These are phyloP conservation scores for Spathaspora sp. DNA, from an alignment of 1,139 yeast species.

Conservation along the genomic window DNA sequence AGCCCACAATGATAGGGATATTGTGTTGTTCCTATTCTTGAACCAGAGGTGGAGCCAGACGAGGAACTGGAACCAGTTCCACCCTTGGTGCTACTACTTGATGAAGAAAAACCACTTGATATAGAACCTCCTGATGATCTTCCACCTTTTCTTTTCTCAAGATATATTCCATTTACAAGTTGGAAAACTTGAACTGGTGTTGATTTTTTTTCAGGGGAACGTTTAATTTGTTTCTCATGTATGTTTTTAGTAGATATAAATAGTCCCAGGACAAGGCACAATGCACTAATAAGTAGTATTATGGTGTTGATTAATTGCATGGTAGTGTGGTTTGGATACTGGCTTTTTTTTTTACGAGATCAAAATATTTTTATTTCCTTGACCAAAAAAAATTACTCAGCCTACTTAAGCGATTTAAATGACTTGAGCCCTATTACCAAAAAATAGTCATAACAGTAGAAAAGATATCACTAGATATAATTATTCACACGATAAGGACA, in stretches of 20 bases:
- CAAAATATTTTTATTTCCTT: neutral
- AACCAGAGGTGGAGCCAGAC: neutral
- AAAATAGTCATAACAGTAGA: neutral
- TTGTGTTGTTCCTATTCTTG: neutral
- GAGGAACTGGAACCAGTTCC: neutral
- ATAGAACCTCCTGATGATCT: neutral
- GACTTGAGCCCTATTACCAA: neutral
- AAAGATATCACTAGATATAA: neutral
- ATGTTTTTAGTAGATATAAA: neutral
- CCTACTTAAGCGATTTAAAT: neutral
- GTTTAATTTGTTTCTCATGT: neutral
- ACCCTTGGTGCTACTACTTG: constrained; percentile 2
- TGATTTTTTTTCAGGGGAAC: neutral
- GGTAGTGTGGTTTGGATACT: neutral
- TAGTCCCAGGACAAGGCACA: neutral
- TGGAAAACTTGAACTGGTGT: neutral
- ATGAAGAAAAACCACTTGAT: neutral
- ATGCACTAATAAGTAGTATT: neutral
- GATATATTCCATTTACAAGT: constrained; percentile 2
- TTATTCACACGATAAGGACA: neutral
- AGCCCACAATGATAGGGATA: constrained; percentile 4
- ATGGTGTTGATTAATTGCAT: neutral
- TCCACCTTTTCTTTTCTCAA: constrained; percentile 3
- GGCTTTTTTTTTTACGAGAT: neutral
- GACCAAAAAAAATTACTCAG: neutral